Base-by-base conservation (phyloP, 83 land plant genomes). In the Isoetes engelmannii region DNA sequence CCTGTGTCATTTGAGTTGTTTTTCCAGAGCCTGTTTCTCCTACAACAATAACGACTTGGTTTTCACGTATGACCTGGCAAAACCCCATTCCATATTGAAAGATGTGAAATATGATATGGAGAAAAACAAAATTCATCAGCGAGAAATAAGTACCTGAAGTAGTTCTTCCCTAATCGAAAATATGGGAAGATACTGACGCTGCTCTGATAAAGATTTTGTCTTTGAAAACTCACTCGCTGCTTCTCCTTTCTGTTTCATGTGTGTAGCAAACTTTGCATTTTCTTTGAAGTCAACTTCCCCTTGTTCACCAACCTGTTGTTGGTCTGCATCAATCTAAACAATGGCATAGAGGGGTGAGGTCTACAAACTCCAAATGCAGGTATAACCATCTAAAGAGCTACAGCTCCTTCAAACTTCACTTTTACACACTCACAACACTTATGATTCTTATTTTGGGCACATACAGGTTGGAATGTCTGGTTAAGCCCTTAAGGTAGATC, bases 161-260 rank as follows among this genome's bases (percentile, higher is more conserved):
- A 93, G 75, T 43, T 93, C 98, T 44, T 93, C 98, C 15, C 98
- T 85, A 5, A 89, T 82, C 57, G 92, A 87, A 73, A 59, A 93
- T 47, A 92, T 89, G 5, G 98, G 98, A 12, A 93, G 88, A 79
- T 93, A 93, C 62, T 89, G 96, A 37, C 98, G 83, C 71, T 93
- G 98, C 65, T 93, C 86, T 69, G 79, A 54, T 58, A 93, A 17
- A n/a, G 92, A 74, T 71, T 93, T 93, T 69, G 96, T 74, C 76
- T 74, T 87, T 7, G 98, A 90, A 80, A 93, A 93, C 0, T 93
- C 98, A 75, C 98, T 93, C 5, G 90, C 98, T 48, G 98, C 98
- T 68, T 90, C 96, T 37, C 80, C 89, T 84, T 93, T 93, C 47
- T 82, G 83, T 68, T 93, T 93, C 88, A 93, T 57, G 69, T 93